Evolutionary conservation across 139 green algal genomes (phyloP).

Genomic region (Closterium sp.): DNA sequence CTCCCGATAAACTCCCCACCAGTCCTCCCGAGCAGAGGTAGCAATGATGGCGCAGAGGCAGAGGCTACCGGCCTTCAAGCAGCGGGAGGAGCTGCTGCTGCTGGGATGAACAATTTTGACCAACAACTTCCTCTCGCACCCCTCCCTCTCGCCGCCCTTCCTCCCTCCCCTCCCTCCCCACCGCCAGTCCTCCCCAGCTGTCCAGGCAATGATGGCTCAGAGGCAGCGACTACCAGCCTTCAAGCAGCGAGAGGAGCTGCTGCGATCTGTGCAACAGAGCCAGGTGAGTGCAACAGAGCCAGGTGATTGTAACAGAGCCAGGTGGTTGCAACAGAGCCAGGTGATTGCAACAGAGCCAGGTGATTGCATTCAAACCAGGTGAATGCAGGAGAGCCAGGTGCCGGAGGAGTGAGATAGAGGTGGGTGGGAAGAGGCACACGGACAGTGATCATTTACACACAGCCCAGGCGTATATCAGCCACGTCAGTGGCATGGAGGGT

Average conservation of each 20-base stretch:
- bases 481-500: too few species aligned
- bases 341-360: neutral
- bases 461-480: too few species aligned
- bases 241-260: constrained; percentile 33
- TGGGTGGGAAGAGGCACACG: too few species aligned
- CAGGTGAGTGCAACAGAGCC: neutral
- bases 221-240: constrained; percentile 40
- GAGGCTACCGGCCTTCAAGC: neutral
- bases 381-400: neutral
- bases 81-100: neutral
- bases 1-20: too few species aligned
- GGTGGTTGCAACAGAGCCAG: neutral
- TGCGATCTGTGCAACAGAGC: constrained; percentile 26
- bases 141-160: too few species aligned
- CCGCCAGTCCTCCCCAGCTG: too few species aligned
- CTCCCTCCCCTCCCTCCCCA: too few species aligned
- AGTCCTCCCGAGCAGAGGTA: neutral
- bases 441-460: too few species aligned
- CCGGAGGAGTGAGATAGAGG: too few species aligned
- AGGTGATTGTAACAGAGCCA: neutral
- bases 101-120: too few species aligned
- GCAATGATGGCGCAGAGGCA: neutral
- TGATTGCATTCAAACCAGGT: neutral
- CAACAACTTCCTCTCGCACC: too few species aligned
- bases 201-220: constrained; percentile 5